These are phyloP conservation scores for Dryas octopetala DNA, from an alignment of 306 rosid genomes.

Conservation along the genomic window DNA sequence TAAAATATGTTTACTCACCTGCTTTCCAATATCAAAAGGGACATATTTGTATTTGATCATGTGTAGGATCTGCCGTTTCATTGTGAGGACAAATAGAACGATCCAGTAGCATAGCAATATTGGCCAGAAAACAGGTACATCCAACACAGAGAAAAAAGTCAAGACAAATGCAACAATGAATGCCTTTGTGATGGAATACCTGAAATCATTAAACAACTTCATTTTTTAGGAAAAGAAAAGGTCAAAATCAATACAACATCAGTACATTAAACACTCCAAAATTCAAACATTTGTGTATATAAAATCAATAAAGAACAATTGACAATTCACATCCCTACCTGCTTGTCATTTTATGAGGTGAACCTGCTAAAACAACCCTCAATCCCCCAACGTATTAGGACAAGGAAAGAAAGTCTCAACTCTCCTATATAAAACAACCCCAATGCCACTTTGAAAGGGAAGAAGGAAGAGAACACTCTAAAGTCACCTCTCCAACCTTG, in stretches of 20 bases:
- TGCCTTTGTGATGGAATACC: constrained; percentile 71
- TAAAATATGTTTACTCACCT: constrained; percentile 33
- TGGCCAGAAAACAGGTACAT: constrained; percentile 79
- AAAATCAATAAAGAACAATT: background rate
- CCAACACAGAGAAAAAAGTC: constrained; percentile 63
- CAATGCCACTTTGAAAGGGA: too few species aligned
- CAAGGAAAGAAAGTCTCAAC: too few species aligned
- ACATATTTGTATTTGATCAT: constrained; percentile 67
- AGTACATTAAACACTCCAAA: background rate
- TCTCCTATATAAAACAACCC: too few species aligned
- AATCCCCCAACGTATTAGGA: too few species aligned
- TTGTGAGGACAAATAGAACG: constrained; percentile 66
- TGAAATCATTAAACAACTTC: constrained; percentile 30
- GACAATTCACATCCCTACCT: background rate
- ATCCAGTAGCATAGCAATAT: constrained; percentile 66
- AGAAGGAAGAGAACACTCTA: too few species aligned
- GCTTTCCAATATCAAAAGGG: constrained; percentile 63
- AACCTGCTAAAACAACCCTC: too few species aligned
- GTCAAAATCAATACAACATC: background rate
- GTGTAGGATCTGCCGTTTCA: constrained; percentile 78
- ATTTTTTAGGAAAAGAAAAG: background rate
- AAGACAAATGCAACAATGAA: constrained; percentile 52
- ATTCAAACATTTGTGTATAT: background rate
- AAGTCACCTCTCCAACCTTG: too few species aligned
- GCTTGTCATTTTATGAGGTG: background rate